A percentile compares a stretch with the other conserved stretches of the same genome.
These are phyloP conservation scores for Boletus pseudopeckii DNA, from an alignment of 768 basidiomycete species.

Conservation along the genomic window DNA sequence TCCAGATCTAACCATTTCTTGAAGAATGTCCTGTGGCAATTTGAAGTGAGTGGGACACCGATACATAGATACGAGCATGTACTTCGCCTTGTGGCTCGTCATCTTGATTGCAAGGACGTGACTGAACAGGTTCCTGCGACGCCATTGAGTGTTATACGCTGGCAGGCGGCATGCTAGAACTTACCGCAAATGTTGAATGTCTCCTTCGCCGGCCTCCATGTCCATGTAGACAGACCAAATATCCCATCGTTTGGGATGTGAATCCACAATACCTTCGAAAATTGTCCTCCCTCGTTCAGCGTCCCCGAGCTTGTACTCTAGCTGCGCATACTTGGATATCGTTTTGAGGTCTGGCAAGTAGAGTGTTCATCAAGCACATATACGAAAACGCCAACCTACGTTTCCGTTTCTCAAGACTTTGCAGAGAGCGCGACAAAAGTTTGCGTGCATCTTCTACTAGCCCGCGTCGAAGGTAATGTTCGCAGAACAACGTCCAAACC, in stretches of 20 bases:
- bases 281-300: slow-evolving; percentile 93
- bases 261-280: slow-evolving; percentile 95
- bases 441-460: slow-evolving; percentile 78
- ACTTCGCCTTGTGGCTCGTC: slow-evolving; percentile 96
- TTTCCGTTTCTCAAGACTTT: slow-evolving; percentile 90
- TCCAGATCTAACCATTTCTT: slow-evolving; percentile 97
- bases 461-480: slow-evolving; percentile 73
- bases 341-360: slow-evolving; percentile 78
- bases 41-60: slow-evolving; percentile 6
- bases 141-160: neutral
- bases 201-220: slow-evolving; percentile 80
- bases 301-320: slow-evolving; percentile 94
- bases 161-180: slow-evolving; percentile 8
- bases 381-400: slow-evolving; percentile 52
- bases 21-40: slow-evolving; percentile 72
- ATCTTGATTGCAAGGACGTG: slow-evolving; percentile 82
- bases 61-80: slow-evolving; percentile 30
- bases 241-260: slow-evolving; percentile 92
- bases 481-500: slow-evolving; percentile 87
- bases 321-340: slow-evolving; percentile 89
- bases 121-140: slow-evolving; percentile 76
- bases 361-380: neutral
- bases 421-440: slow-evolving; percentile 81
- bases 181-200: slow-evolving; percentile 78
- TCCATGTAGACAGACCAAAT: slow-evolving; percentile 97